These are phyloP conservation scores for Globisporangium cederbergense DNA, from an alignment of 352 stramenopile species.

Conservation along the genomic window DNA sequence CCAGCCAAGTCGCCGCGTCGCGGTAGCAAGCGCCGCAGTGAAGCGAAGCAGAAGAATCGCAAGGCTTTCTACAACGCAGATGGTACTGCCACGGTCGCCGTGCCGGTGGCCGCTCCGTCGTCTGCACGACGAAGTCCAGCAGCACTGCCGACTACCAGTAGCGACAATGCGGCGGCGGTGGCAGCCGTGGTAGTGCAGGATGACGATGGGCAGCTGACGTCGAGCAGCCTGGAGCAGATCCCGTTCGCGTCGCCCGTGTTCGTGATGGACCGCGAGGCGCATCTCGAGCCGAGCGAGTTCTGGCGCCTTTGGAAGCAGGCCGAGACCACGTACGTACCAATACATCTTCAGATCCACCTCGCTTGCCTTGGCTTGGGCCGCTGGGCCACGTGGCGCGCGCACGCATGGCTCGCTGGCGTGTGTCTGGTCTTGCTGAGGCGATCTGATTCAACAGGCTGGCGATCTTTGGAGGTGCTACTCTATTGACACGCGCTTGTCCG, in stretches of 20 bases:
- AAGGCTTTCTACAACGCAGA: slow-evolving; percentile 43
- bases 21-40: neutral
- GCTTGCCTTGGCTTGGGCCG: neutral
- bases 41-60: slow-evolving; percentile 19
- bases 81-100: slow-evolving; percentile 23
- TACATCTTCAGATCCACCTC: neutral
- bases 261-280: slow-evolving; percentile 29
- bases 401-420: neutral
- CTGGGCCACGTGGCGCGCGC: neutral
- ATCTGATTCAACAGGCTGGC: slow-evolving; percentile 10
- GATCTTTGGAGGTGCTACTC: slow-evolving; percentile 13
- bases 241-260: slow-evolving; percentile 63
- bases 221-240: slow-evolving; percentile 30
- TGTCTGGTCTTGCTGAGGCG: neutral
- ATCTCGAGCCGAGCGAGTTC: slow-evolving; percentile 25
- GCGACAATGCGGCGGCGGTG: neutral
- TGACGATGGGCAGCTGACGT: slow-evolving; percentile 11
- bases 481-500: slow-evolving; percentile 11
- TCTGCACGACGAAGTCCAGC: slow-evolving; percentile 6
- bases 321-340: slow-evolving; percentile 58
- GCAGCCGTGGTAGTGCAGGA: slow-evolving; percentile 2
- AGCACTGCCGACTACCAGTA: slow-evolving; percentile 12
- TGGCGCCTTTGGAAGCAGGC: slow-evolving; percentile 51
- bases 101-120: neutral
- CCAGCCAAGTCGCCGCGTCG: slow-evolving; percentile 17